These are phyloP conservation scores for Pichia sp. DNA, from an alignment of 1,139 yeast genomes.

Conservation along the genomic window DNA sequence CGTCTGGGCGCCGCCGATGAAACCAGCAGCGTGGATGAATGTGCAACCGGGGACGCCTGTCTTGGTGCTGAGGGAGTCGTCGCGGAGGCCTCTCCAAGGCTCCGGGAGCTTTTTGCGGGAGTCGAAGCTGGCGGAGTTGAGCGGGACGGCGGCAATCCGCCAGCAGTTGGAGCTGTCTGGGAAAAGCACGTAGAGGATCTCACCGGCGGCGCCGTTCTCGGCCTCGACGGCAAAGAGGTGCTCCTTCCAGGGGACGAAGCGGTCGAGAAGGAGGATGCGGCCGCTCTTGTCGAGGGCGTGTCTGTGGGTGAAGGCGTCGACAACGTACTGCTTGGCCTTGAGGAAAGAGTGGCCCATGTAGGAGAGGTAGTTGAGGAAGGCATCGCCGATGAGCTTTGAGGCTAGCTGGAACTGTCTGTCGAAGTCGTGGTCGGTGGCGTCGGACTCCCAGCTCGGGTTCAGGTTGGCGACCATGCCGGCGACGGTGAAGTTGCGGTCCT, in stretches of 20 bases:
- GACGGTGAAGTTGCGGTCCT: slow-evolving; percentile 60
- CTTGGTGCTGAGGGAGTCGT: slow-evolving; percentile 65
- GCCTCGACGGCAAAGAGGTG: slow-evolving; percentile 75
- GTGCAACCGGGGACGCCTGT: slow-evolving; percentile 82
- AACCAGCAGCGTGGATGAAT: slow-evolving; percentile 94
- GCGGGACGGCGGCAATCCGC: slow-evolving; percentile 90
- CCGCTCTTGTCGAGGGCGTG: slow-evolving; percentile 58
- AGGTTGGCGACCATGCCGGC: slow-evolving; percentile 73
- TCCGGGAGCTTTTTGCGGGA: slow-evolving; percentile 86
- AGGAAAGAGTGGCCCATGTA: slow-evolving; percentile 87
- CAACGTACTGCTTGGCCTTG: slow-evolving; percentile 80
- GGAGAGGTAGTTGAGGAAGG: slow-evolving; percentile 62
- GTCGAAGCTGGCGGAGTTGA: slow-evolving; percentile 68
- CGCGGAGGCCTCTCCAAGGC: slow-evolving; percentile 91
- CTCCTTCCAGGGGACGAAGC: slow-evolving; percentile 92
- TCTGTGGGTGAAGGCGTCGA: slow-evolving; percentile 58
- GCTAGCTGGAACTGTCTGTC: slow-evolving; percentile 69
- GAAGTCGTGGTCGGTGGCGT: slow-evolving; percentile 58
- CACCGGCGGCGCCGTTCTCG: slow-evolving; percentile 51
- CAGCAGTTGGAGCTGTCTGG: slow-evolving; percentile 67
- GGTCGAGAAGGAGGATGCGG: slow-evolving; percentile 63
- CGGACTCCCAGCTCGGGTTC: slow-evolving; percentile 81
- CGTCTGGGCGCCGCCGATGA: slow-evolving; percentile 90
- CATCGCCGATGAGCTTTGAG: slow-evolving; percentile 75
- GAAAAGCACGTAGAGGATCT: slow-evolving; percentile 73